These are phyloP conservation scores for Colletotrichum cordylinicola DNA, from an alignment of 2,329 filamentous ascomycete genomes.

Conservation along the genomic window DNA sequence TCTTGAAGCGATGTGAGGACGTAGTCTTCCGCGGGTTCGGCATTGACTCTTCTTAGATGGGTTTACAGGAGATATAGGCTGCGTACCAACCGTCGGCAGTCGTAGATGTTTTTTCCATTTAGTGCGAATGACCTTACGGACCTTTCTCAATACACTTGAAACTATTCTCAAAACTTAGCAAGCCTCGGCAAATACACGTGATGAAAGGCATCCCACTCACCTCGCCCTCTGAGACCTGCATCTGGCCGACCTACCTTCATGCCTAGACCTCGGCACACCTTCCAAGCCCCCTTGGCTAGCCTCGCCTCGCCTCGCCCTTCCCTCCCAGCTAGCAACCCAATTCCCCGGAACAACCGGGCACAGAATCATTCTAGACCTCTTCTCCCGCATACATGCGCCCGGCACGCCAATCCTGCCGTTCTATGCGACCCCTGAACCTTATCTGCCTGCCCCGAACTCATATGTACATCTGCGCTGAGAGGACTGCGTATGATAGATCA, in stretches of 20 bases:
- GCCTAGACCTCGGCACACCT: neutral
- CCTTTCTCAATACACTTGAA: neutral
- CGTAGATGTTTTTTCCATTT: neutral
- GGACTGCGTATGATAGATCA: neutral
- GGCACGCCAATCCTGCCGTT: neutral
- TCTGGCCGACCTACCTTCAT: neutral
- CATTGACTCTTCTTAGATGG: neutral
- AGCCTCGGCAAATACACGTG: neutral
- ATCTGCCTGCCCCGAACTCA: neutral
- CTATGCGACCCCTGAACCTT: neutral
- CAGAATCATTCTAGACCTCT: neutral
- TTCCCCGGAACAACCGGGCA: neutral
- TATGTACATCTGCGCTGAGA: neutral
- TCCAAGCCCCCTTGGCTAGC: neutral
- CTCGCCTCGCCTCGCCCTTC: neutral
- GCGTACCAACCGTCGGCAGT: too few species aligned
- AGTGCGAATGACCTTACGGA: neutral
- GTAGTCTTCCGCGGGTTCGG: neutral
- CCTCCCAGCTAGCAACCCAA: neutral
- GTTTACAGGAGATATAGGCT: neutral
- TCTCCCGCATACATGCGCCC: neutral
- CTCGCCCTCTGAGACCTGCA: neutral
- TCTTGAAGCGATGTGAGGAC: slow-evolving; percentile 26
- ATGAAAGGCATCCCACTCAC: fast-evolving
- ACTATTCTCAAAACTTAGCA: fast-evolving